Evolutionary conservation across 116 monocot species (phyloP).

Genomic region (Trichopus zeylanicus): DNA sequence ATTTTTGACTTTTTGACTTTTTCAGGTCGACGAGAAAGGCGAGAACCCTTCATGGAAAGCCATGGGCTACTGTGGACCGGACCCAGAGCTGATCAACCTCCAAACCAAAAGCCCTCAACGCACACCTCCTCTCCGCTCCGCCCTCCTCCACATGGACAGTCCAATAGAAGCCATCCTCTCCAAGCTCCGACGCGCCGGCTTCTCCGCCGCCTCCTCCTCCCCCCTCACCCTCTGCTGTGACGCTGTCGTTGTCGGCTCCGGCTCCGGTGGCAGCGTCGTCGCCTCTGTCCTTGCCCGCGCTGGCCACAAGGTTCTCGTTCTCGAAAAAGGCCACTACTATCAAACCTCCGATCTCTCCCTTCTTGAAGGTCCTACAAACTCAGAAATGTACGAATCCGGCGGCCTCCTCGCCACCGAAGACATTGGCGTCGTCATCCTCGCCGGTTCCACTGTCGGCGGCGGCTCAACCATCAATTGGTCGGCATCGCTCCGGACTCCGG

Average conservation of each 20-base stretch:
- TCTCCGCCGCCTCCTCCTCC: slow-evolving; percentile 12
- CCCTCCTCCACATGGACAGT: neutral
- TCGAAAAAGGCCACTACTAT: slow-evolving; percentile 54
- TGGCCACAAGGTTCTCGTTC: slow-evolving; percentile 51
- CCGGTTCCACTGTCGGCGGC: slow-evolving; percentile 65
- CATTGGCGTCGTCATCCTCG: slow-evolving; percentile 28
- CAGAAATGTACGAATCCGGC: slow-evolving; percentile 57
- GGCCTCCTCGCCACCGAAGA: slow-evolving; percentile 41
- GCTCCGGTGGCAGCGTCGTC: slow-evolving; percentile 57
- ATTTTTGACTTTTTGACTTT: no score
- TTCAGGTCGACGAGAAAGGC: slow-evolving; percentile 48
- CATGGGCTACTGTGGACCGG: slow-evolving; percentile 59
- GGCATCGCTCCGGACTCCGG: slow-evolving; percentile 47
- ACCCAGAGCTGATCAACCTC: slow-evolving; percentile 18
- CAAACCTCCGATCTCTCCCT: slow-evolving; percentile 35
- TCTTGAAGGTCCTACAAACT: slow-evolving; percentile 42
- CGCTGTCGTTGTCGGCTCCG: slow-evolving; percentile 60
- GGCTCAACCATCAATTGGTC: slow-evolving; percentile 82
- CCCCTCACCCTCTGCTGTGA: slow-evolving; percentile 26
- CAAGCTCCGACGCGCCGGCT: slow-evolving; percentile 16
- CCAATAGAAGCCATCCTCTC: neutral
- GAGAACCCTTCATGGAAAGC: slow-evolving; percentile 61
- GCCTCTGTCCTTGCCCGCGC: slow-evolving; percentile 51
- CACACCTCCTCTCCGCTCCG: neutral
- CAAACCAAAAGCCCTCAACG: neutral